Base-by-base conservation (phyloP, 306 rosid genomes). In the Sophora flavescens region DNA sequence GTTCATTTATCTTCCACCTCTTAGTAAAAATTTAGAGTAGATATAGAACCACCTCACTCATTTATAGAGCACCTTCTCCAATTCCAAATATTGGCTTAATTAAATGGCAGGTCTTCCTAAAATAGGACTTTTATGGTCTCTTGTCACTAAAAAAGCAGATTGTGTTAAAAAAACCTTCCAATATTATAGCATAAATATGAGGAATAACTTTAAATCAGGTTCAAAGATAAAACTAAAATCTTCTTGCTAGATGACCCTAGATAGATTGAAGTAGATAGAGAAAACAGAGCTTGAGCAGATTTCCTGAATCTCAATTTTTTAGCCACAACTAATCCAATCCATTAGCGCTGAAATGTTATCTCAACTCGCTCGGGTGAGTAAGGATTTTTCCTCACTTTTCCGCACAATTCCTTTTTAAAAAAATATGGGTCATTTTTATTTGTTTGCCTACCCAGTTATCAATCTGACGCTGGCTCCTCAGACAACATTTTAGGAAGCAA, bases 261-360 rank as follows among this genome's bases (percentile, higher is more conserved):
- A 30, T 30, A 36, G 59, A 58, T 17, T 13, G 30, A 32, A 45
- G 61, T 7, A 48, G 1, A 16, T 4, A 58, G 13, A 68, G 44
- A 68, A 59, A 68, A 26, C 12, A 68, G 22, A 50, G 18, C 74
- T 54, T 54, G 59, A 42, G 81, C 50, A 26, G 28, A 72, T 56
- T 56, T 41, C 77, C 42, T 14, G 10, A n/a, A 54, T 18, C 76
- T n/a, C 68, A 59, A 47, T 1, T 3, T 57, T 36, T 57, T 2
- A 61, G 51, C 70, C 36, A 30, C 65, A 68, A 54, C 28, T 36
- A 41, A 39, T 17, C 18, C 42, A 39, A 54, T 33, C 39, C 61
- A 39, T 39, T 16, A n/a, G 9, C 42, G 11, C 10, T 56, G 28
- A 57, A 28, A 58, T 42, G 67, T 17, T n/a, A 42, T 72, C 32